phyloP scores from a whole-genome alignment of 768 basidiomycete species.

The Filobasidium floriforme region DNA sequence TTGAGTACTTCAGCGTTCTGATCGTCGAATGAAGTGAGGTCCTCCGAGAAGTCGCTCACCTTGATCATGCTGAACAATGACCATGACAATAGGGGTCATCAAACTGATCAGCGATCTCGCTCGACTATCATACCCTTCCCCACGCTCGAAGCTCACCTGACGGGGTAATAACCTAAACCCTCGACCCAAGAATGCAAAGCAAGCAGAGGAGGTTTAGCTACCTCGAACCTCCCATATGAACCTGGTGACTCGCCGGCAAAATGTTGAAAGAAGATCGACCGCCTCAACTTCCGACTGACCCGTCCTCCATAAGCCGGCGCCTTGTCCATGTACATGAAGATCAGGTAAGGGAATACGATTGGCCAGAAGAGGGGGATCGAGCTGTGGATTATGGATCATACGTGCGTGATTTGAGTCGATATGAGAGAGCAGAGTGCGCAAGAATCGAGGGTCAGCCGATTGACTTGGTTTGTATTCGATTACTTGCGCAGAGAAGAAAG shows the following conservation, averaged over 20 bases:
- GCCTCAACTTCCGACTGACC: constrained; percentile 66
- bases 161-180: constrained; percentile 40
- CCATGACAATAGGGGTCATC: too few species aligned
- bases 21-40: background rate
- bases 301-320: constrained; percentile 68
- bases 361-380: constrained; percentile 88
- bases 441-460: too few species aligned
- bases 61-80: constrained; percentile 45
- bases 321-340: constrained; percentile 66
- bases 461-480: too few species aligned
- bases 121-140: too few species aligned
- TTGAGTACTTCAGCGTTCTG: background rate
- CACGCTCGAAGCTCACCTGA: constrained; percentile 25
- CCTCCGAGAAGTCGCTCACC: constrained; percentile 37
- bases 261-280: constrained; percentile 67
- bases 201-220: background rate
- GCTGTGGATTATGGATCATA: too few species aligned
- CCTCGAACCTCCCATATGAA: background rate
- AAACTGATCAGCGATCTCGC: too few species aligned
- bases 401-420: too few species aligned
- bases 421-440: too few species aligned
- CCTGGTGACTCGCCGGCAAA: constrained; percentile 64
- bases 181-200: background rate
- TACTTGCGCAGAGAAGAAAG: too few species aligned
- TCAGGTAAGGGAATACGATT: constrained; percentile 62